These are phyloP conservation scores for Ascochyta rabiei DNA, from an alignment of 2,329 filamentous ascomycete species.

Conservation along the genomic window DNA sequence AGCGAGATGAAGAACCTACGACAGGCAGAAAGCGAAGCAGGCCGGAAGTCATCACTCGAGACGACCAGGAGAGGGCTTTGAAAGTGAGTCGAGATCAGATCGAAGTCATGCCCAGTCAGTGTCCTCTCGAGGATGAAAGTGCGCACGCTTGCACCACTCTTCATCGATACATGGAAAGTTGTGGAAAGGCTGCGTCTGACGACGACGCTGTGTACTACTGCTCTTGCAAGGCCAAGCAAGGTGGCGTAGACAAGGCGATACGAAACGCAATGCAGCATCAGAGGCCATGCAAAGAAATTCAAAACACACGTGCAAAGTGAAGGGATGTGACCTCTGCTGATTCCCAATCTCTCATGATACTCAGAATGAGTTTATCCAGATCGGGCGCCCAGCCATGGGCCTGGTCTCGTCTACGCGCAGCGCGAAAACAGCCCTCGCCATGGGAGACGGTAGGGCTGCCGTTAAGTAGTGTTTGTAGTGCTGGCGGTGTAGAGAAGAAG, in stretches of 20 bases:
- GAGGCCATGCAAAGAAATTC: not conserved
- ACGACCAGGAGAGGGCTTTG: constrained; percentile 50
- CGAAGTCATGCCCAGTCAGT: too few species aligned
- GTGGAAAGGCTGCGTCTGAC: too few species aligned
- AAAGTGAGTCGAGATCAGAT: too few species aligned
- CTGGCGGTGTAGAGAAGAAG: constrained; percentile 59
- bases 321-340: constrained; percentile 71
- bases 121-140: too few species aligned
- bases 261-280: not conserved
- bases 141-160: too few species aligned
- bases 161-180: too few species aligned
- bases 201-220: too few species aligned
- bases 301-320: not conserved
- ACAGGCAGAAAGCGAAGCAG: not conserved
- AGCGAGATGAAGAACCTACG: not conserved
- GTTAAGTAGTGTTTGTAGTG: constrained; percentile 64
- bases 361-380: constrained; percentile 68
- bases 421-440: constrained; percentile 68
- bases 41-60: constrained; percentile 10
- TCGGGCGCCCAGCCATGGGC: constrained; percentile 76
- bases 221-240: too few species aligned
- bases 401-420: constrained; percentile 67
- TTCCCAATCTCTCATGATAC: constrained; percentile 70
- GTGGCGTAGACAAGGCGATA: too few species aligned
- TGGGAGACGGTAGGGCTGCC: constrained; percentile 57